Base-by-base conservation (phyloP, 2,329 filamentous ascomycete species). In the Aspergillus brunneoviolaceus region DNA sequence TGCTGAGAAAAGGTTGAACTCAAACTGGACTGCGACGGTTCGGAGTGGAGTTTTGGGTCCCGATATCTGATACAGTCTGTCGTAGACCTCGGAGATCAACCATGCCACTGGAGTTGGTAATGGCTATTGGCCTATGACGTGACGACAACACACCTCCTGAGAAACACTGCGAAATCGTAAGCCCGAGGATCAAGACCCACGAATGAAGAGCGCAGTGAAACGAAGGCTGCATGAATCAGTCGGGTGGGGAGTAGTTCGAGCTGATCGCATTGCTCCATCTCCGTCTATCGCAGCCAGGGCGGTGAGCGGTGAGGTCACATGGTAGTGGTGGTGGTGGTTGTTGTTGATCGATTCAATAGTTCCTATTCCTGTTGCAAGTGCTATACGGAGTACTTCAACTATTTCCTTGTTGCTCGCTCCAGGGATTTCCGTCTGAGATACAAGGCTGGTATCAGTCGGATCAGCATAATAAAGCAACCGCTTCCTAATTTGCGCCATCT, bases 301-400 rank as follows among this genome's bases (percentile, higher is more conserved):
- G 65, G 65, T 67, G 60, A 65, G 49, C 67, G 65, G 67, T 67
- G 68, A 71, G 69, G 69, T 70, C 71, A 67, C 67, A 74, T 70
- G 70, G 66, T 60, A 60, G 65, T 35, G 5, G 31, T 23, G 23
- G 7, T 29, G 27, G 66, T 23, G 23, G 7, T 29, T 7, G 66
- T 60, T 62, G 62, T 67, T 65, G 67, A 69, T 66, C 70, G 63
- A 62, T 66, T 49, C 5, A 19, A 45, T 45, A n/a, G 45, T 58
- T 62, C 57, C 56, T 58, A 57, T 57, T 50, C 35, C 45, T 59
- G 48, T 25, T 57, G 25, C 42, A 51, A 25, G 45, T 45, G 49
- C 47, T 29, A 9, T 29, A 21, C 21, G 21, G 21, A 21, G 21
- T 21, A 9, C 12, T 23, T 27, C 23, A 49, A 16, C 39, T n/a